Evolutionary conservation across 345 rosid species (phyloP).

Genomic region (Erysimum cheiranthoides): DNA sequence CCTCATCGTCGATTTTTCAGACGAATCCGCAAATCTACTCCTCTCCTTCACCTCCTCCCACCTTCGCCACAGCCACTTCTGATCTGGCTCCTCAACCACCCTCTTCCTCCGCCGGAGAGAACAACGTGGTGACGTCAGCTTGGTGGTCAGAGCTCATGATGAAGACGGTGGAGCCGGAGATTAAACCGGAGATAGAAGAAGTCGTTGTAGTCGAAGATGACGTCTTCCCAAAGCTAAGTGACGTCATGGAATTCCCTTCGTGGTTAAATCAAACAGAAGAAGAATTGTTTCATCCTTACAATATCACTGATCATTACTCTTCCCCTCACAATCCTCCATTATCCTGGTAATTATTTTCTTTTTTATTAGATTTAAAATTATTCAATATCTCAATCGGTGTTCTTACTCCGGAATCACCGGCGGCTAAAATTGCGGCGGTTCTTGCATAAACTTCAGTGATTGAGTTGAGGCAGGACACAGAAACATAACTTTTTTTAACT

Average conservation of each 20-base stretch:
- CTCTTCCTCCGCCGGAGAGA: constrained; percentile 42
- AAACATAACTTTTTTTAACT: not conserved
- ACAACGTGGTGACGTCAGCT: constrained; percentile 52
- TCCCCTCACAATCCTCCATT: constrained; percentile 69
- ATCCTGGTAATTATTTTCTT: constrained; percentile 63
- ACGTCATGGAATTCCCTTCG: constrained; percentile 80
- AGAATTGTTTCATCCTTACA: constrained; percentile 62
- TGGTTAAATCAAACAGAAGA: constrained; percentile 80
- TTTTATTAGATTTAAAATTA: not conserved
- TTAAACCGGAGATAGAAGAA: constrained; percentile 60
- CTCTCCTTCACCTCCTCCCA: constrained; percentile 41
- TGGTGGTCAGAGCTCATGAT: constrained; percentile 44
- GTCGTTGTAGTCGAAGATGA: constrained; percentile 50
- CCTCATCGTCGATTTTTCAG: constrained; percentile 50
- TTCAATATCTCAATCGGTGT: not conserved
- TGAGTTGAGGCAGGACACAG: constrained; percentile 29
- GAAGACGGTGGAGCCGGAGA: constrained; percentile 41
- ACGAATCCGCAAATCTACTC: constrained; percentile 33
- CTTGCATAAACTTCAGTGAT: constrained; percentile 36
- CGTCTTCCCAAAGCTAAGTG: constrained; percentile 68
- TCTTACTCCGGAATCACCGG: constrained; percentile 34
- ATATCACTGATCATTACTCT: constrained; percentile 55
- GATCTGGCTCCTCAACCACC: constrained; percentile 22
- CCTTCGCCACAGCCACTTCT: constrained; percentile 18
- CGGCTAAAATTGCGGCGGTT: constrained; percentile 37